These are phyloP conservation scores for Sclerotinia minor DNA, from an alignment of 2,329 filamentous ascomycete genomes.

Conservation along the genomic window DNA sequence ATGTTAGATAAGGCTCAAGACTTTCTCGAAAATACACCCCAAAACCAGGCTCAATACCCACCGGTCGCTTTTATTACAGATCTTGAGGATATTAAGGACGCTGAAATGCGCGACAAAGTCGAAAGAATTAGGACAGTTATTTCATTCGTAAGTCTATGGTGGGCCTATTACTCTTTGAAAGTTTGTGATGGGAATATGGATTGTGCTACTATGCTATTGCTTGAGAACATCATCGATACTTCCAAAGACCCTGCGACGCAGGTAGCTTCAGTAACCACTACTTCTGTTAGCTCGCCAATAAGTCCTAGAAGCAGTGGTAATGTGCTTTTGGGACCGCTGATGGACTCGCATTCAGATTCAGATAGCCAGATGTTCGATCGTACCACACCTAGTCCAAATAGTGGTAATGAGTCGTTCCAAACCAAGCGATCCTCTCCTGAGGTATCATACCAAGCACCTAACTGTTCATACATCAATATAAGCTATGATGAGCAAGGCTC, in stretches of 20 bases:
- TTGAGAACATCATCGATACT: constrained; percentile 9
- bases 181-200: constrained; percentile 6
- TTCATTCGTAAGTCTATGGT: constrained; percentile 3
- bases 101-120: not conserved
- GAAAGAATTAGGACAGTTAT: not conserved
- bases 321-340: not conserved
- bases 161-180: constrained; percentile 10
- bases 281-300: not conserved
- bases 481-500: not conserved
- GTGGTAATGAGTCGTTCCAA: not conserved
- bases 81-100: not conserved
- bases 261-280: not conserved
- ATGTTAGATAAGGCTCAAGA: not conserved
- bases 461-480: not conserved
- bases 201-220: not conserved
- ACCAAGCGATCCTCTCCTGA: not conserved
- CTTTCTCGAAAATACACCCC: not conserved
- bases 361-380: not conserved
- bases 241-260: not conserved
- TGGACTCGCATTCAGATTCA: not conserved
- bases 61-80: not conserved
- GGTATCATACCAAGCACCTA: not conserved
- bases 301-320: not conserved
- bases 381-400: not conserved
- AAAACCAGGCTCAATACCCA: not conserved